A percentile compares a stretch with the other conserved stretches of the same genome.
Evolutionary conservation across 768 basidiomycete species (phyloP).

Genomic region (Ramaria rubella): DNA sequence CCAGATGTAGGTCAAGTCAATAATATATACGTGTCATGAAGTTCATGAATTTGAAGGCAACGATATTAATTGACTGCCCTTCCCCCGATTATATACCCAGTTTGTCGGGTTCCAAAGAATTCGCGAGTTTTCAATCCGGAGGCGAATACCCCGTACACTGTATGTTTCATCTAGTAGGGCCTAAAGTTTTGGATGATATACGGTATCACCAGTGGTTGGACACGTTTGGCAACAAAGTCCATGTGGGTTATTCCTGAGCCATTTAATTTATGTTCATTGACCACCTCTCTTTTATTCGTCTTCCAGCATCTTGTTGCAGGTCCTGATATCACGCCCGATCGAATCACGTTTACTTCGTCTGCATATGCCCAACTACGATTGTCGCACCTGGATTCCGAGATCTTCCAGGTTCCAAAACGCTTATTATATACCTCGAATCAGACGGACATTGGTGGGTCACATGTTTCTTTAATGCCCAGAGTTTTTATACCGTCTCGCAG

Average conservation of each 20-base stretch:
- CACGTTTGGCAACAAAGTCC: constrained; percentile 49
- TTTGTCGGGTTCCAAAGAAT: constrained; percentile 42
- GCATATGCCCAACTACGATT: constrained; percentile 69
- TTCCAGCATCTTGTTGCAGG: constrained; percentile 72
- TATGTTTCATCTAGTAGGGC: constrained; percentile 68
- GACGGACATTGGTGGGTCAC: constrained; percentile 22
- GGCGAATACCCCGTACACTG: constrained; percentile 40
- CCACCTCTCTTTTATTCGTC: background rate
- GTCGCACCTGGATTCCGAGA: constrained; percentile 57
- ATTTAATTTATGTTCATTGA: background rate
- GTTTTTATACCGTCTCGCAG: constrained; percentile 11
- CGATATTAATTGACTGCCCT: constrained; percentile 70
- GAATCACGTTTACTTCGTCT: constrained; percentile 66
- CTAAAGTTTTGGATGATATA: constrained; percentile 60
- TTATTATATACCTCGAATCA: constrained; percentile 17
- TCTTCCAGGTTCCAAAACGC: constrained; percentile 68
- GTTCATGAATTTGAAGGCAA: constrained; percentile 33
- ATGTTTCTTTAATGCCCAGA: background rate
- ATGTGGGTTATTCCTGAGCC: constrained; percentile 40
- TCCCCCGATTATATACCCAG: constrained; percentile 47
- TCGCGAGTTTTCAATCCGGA: constrained; percentile 39
- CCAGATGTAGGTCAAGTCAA: constrained; percentile 13
- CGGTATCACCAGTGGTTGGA: constrained; percentile 70
- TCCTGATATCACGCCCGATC: constrained; percentile 51
- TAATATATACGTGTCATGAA: constrained; percentile 20